Percentiles rank a stretch among this genome's conserved stretches.
phyloP scores from a whole-genome alignment of 306 rosid genomes.

The Clitoria ternatea region DNA sequence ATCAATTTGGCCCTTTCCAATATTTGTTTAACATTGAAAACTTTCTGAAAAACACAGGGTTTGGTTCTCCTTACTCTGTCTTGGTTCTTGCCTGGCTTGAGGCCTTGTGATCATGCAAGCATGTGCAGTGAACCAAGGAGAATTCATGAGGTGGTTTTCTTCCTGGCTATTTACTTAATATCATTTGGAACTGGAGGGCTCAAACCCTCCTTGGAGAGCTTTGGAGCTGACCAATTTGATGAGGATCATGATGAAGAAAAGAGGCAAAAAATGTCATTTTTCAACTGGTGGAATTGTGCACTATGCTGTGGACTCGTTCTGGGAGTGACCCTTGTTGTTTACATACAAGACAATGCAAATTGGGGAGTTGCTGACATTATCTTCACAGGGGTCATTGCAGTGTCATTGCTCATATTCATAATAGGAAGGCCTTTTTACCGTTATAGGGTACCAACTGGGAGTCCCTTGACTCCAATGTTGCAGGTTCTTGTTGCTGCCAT shows the following conservation, averaged over 20 bases:
- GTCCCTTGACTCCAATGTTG: slow-evolving; percentile 90
- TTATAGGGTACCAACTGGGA: slow-evolving; percentile 58
- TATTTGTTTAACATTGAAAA: not conserved
- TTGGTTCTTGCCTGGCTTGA: slow-evolving; percentile 69
- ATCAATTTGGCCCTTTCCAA: not conserved
- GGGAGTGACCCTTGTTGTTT: slow-evolving; percentile 84
- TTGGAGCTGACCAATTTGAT: slow-evolving; percentile 95
- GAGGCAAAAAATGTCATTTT: slow-evolving; percentile 80
- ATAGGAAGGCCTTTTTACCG: slow-evolving; percentile 69
- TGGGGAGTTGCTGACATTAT: slow-evolving; percentile 80
- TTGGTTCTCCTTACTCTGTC: slow-evolving; percentile 67
- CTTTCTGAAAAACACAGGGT: slow-evolving; percentile 47
- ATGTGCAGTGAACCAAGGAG: slow-evolving; percentile 55
- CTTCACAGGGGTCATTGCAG: slow-evolving; percentile 59
- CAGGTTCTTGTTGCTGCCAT: slow-evolving; percentile 86
- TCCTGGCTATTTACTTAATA: slow-evolving; percentile 66
- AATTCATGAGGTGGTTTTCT: slow-evolving; percentile 69
- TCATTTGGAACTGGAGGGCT: slow-evolving; percentile 92
- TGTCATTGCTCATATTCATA: slow-evolving; percentile 62
- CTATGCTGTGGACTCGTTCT: slow-evolving; percentile 71
- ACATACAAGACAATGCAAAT: slow-evolving; percentile 65
- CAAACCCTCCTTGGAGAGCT: slow-evolving; percentile 85
- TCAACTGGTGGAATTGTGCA: slow-evolving; percentile 94
- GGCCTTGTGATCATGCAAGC: slow-evolving; percentile 40
- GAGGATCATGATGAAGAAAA: slow-evolving; percentile 65